These are phyloP conservation scores for Thraustochytrium striatum DNA, from an alignment of 352 stramenopile genomes.

Conservation along the genomic window DNA sequence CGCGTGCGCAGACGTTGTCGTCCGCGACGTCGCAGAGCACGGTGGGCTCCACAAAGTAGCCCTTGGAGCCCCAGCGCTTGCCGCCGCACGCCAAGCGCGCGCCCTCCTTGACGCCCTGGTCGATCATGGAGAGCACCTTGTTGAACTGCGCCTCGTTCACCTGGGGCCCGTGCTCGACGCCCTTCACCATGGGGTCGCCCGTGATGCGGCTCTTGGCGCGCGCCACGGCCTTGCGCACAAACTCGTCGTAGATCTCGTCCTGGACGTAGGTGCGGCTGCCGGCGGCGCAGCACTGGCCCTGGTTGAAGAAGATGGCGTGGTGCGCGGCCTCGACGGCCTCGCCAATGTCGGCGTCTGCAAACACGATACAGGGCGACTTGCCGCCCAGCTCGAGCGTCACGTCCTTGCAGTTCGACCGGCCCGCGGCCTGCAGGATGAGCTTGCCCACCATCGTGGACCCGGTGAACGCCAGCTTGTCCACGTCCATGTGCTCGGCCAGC, in stretches of 20 bases:
- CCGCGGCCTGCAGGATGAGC: conserved; percentile 73
- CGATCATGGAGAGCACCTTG: conserved; percentile 62
- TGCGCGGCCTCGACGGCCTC: conserved; percentile 68
- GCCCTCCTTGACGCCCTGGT: conserved; percentile 63
- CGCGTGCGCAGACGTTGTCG: conserved; percentile 77
- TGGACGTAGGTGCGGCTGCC: conserved; percentile 78
- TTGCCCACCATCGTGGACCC: conserved; percentile 60
- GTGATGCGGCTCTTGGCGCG: conserved; percentile 61
- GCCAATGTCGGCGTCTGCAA: conserved; percentile 61
- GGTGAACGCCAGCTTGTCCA: conserved; percentile 65
- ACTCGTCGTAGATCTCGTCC: conserved; percentile 76
- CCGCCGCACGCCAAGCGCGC: conserved; percentile 52
- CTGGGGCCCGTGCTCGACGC: conserved; percentile 63
- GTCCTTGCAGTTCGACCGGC: conserved; percentile 83
- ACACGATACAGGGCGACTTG: conserved; percentile 76
- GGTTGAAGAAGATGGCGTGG: conserved; percentile 74
- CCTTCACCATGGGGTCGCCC: conserved; percentile 67
- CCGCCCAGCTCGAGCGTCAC: conserved; percentile 86
- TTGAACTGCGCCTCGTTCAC: conserved; percentile 63
- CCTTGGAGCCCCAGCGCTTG: conserved; percentile 50
- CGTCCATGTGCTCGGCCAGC: conserved; percentile 54
- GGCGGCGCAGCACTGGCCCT: conserved; percentile 78
- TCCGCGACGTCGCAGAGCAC: conserved; percentile 59
- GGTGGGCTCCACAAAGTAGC: conserved; percentile 59
- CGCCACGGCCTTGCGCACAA: conserved; percentile 65